Evolutionary conservation across 169 alveolate species (phyloP).

Genomic region (Cryptosporidium meleagridis): DNA sequence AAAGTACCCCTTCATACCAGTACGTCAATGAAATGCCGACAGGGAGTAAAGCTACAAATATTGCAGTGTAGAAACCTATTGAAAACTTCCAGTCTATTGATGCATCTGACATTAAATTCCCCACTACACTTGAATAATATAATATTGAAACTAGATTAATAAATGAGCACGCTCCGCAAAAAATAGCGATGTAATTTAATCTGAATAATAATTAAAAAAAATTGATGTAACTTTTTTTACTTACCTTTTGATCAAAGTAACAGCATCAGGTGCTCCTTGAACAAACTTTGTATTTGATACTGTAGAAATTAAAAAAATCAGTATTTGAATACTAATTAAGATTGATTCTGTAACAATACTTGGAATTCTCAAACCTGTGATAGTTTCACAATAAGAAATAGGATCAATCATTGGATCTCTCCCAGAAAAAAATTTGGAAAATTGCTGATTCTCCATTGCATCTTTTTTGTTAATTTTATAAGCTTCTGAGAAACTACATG

Average conservation of each 20-base stretch:
- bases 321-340: conserved; percentile 14
- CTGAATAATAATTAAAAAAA: conserved; percentile 8
- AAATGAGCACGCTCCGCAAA: conserved; percentile 32
- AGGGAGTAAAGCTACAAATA: conserved; percentile 29
- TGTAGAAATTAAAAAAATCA: conserved; percentile 15
- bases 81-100: conserved; percentile 22
- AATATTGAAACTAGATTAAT: conserved; percentile 14
- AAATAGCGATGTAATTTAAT: conserved; percentile 46
- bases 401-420: conserved; percentile 35
- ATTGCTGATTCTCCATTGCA: conserved; percentile 11
- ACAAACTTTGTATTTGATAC: conserved; percentile 34
- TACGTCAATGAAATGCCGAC: conserved; percentile 27
- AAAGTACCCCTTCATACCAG: conserved; percentile 60
- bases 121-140: background rate
- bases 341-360: conserved; percentile 45
- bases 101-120: background rate
- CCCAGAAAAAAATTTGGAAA: conserved; percentile 27
- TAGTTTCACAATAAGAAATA: conserved; percentile 18
- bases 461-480: conserved; percentile 16
- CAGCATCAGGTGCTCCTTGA: conserved; percentile 57
- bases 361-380: background rate
- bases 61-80: conserved; percentile 22
- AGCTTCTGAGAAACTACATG: conserved; percentile 70
- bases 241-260: conserved; percentile 52
- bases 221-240: background rate